Evolutionary conservation across 2,329 filamentous ascomycete genomes (phyloP), one percentile per base, ranked within the genome.

Genomic region (Pleoardoris graminearum): DNA sequence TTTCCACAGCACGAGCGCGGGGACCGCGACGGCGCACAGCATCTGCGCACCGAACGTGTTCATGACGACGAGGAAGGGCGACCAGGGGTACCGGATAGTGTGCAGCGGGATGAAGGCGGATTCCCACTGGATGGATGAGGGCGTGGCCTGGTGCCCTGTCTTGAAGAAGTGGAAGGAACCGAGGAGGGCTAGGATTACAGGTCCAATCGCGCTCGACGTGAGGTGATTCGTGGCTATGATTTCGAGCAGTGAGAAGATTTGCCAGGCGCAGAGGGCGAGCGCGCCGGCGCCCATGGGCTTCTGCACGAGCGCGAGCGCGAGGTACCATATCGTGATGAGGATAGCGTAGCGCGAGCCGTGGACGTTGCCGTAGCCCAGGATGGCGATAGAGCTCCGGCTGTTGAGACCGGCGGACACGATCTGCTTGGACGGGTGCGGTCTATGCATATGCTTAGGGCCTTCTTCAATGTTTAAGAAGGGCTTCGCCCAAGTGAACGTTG

Each of bases 141-240:
- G 82, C 0, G 86, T 88, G 11, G 93, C 93, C 75, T 97, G 93
- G 74, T 99, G 94, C 55, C 94, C 94, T 0, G 94, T 99, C 70
- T 96, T 97, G 84, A 99, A 99, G 79, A 87, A 99, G 78, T 97
- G 87, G 75, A 93, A 96, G 66, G 89, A 91, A 54, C 92, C 94
- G 0, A 99, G 84, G n/a, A 97, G 77, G 10, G 86, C 93, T 22
- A 97, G 83, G 57, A 95, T 81, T 33, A 94, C 79, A 17, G 94
- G 92, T 0, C 91, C 93, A 63, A 97, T 88, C 6, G 91, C 81
- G 38, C 85, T 86, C 43, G 83, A 79, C 14, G 86, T 84, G 0
- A 85, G 74, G 29, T 76, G 76, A 62, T 85, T 85, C 2, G 82
- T 83, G 68, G 85, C 83, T 48, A 87, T 74, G 47, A 87, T 83